Evolutionary conservation across 2,329 filamentous ascomycete genomes (phyloP).

Genomic region (Paramyrothecium roridum): DNA sequence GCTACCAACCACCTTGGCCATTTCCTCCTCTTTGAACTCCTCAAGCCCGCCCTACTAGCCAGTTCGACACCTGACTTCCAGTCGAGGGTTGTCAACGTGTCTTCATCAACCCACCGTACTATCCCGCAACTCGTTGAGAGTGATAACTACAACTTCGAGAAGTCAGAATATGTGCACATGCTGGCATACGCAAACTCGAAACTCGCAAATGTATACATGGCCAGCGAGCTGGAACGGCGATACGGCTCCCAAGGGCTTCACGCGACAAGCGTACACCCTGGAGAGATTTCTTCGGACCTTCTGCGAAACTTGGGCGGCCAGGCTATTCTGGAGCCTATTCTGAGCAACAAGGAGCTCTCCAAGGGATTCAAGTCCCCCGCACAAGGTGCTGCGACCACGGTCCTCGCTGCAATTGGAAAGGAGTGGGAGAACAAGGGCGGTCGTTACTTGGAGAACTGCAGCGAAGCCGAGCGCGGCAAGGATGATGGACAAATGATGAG

Average conservation of each 20-base stretch:
- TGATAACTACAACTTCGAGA: constrained; percentile 13
- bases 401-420: background rate
- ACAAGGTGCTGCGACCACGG: constrained; percentile 1
- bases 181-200: constrained; percentile 45
- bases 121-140: background rate
- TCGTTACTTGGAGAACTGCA: background rate
- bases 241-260: constrained; percentile 40
- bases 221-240: constrained; percentile 44
- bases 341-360: background rate
- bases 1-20: constrained; percentile 13
- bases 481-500: background rate
- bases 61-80: constrained; percentile 1
- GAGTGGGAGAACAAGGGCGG: constrained; percentile 4
- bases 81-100: constrained; percentile 5
- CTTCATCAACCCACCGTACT: background rate
- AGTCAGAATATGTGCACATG: constrained; percentile 18
- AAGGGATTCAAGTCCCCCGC: constrained; percentile 1
- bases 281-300: background rate
- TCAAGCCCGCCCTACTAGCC: constrained; percentile 5
- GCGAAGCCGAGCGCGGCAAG: background rate
- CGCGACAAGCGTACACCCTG: constrained; percentile 6
- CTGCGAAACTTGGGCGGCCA: background rate
- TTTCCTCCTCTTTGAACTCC: constrained; percentile 9
- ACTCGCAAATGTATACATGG: constrained; percentile 47
- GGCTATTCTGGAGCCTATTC: background rate